Conservation (phyloP, 1,284 basidiomycete species). For the Microbotryomycetes sp. region DNA sequence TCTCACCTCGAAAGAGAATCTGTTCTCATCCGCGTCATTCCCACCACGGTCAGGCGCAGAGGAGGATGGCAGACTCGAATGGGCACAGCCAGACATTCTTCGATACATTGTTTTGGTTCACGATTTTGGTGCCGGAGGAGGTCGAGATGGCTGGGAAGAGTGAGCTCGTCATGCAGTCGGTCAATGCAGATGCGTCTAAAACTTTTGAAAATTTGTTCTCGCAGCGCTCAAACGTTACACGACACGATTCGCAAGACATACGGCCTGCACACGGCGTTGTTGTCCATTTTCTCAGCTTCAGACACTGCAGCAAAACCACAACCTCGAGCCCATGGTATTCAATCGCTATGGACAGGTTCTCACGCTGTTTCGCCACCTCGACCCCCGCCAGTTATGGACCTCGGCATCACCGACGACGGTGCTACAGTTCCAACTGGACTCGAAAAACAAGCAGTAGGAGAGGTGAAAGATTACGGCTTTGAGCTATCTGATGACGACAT, state of each 20-base stretch:
- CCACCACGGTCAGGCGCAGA: slow-evolving; percentile 10
- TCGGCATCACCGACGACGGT: not conserved
- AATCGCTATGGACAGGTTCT: slow-evolving; percentile 6
- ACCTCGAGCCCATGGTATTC: slow-evolving; percentile 1
- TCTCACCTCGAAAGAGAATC: slow-evolving; percentile 25
- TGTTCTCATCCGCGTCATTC: slow-evolving; percentile 27
- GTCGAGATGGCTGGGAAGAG: slow-evolving; percentile 22
- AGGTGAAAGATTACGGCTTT: not conserved
- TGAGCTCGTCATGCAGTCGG: slow-evolving; percentile 5
- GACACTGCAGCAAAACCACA: not conserved
- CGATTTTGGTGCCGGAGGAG: slow-evolving; percentile 22
- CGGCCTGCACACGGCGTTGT: slow-evolving; percentile 34
- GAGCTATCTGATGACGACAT: slow-evolving; percentile 19
- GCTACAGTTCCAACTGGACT: not conserved
- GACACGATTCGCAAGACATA: slow-evolving; percentile 37
- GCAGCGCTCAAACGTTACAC: slow-evolving; percentile 26
- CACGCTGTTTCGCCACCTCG: not conserved
- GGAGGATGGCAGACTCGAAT: slow-evolving; percentile 22
- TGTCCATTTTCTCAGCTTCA: slow-evolving; percentile 29
- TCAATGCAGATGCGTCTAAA: not conserved
- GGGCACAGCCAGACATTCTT: slow-evolving; percentile 30
- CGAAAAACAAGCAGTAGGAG: not conserved
- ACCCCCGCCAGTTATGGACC: not conserved
- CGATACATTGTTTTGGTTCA: slow-evolving; percentile 39
- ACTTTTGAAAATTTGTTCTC: not conserved